Percentiles rank a stretch among this genome's conserved stretches.
phyloP scores from a whole-genome alignment of 371 early-diverging fungal species.

The Amoeboaphelidium protococcarum region DNA sequence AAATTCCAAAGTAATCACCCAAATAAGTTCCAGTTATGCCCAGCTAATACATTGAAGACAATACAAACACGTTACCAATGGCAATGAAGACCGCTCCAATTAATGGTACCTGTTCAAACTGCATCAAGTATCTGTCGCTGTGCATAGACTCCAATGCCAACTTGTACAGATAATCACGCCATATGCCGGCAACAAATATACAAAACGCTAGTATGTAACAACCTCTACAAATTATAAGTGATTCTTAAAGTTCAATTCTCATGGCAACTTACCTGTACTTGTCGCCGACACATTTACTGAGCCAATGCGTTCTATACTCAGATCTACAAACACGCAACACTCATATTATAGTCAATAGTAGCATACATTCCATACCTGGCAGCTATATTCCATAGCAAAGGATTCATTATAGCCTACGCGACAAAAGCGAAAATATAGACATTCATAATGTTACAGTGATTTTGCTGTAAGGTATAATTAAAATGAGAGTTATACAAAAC shows the following conservation, averaged over 20 bases:
- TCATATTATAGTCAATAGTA: not conserved
- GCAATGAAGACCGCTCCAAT: constrained; percentile 23
- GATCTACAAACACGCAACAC: not conserved
- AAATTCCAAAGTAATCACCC: constrained; percentile 77
- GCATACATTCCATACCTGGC: constrained; percentile 33
- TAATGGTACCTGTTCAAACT: constrained; percentile 18
- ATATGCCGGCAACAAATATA: constrained; percentile 50
- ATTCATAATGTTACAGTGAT: too few relatives aligned
- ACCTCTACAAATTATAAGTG: constrained; percentile 20
- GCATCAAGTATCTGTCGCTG: constrained; percentile 11
- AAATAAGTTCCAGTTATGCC: constrained; percentile 76
- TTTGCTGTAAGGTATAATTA: too few relatives aligned
- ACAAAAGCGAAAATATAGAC: too few relatives aligned
- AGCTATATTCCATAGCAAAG: constrained; percentile 65
- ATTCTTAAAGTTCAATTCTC: not conserved
- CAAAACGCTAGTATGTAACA: constrained; percentile 50
- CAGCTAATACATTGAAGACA: constrained; percentile 56
- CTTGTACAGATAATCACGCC: constrained; percentile 42
- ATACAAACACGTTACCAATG: constrained; percentile 42
- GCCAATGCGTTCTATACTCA: not conserved
- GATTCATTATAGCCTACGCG: too few relatives aligned
- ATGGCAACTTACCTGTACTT: constrained; percentile 1
- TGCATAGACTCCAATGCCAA: not conserved
- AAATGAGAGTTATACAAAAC: too few relatives aligned
- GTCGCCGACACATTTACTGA: not conserved